Conservation (phyloP, 768 basidiomycete genomes). For the Gautieria morchelliformis region DNA sequence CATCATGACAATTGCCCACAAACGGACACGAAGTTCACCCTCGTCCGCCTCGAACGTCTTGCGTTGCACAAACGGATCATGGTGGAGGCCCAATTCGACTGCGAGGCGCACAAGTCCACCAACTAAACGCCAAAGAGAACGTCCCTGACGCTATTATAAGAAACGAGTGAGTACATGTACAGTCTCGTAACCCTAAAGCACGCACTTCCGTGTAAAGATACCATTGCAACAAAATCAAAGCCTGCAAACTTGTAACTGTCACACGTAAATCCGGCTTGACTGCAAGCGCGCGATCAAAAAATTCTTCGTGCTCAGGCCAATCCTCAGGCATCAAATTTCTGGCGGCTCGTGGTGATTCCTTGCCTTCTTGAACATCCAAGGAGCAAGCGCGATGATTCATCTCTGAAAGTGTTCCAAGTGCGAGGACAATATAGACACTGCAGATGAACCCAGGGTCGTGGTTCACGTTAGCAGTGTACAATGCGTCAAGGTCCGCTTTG, state of each 20-base stretch:
- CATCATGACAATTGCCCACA: conserved; percentile 79
- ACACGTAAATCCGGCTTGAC: conserved; percentile 79
- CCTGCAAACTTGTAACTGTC: conserved; percentile 74
- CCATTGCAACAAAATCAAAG: conserved; percentile 79
- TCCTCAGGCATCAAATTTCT: conserved; percentile 50
- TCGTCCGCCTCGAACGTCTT: conserved; percentile 65
- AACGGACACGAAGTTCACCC: conserved; percentile 65
- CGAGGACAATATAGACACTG: conserved; percentile 67
- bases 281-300: conserved; percentile 68
- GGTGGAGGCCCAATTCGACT: conserved; percentile 78
- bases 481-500: conserved; percentile 47
- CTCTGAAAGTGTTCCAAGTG: conserved; percentile 74
- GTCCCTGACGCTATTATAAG: conserved; percentile 64
- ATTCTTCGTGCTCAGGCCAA: conserved; percentile 80
- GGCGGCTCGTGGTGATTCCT: conserved; percentile 29
- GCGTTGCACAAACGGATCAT: conserved; percentile 65
- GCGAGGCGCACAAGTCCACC: conserved; percentile 76
- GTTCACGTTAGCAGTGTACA: conserved; percentile 52
- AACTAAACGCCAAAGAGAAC: conserved; percentile 80
- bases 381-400: conserved; percentile 61
- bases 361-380: conserved; percentile 35
- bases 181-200: neutral
- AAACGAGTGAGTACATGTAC: conserved; percentile 8
- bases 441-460: conserved; percentile 75
- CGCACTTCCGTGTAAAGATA: conserved; percentile 79